These are phyloP conservation scores for Trichosporon ovoides DNA, from an alignment of 1,284 basidiomycete genomes.

Conservation along the genomic window DNA sequence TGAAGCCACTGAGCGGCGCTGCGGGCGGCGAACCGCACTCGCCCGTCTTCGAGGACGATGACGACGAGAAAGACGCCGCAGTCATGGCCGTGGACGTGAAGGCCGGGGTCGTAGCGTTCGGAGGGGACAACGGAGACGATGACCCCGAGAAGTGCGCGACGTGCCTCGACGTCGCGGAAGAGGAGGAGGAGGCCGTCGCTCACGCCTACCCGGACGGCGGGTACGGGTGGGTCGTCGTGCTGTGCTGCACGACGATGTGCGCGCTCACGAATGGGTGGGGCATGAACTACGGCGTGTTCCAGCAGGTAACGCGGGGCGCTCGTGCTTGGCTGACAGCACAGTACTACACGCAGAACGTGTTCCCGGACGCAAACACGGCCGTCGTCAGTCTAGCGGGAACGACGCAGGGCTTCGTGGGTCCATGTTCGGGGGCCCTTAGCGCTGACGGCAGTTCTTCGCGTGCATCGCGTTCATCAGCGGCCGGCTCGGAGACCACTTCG, in stretches of 20 bases:
- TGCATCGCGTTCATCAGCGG: constrained; percentile 12
- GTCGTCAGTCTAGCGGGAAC: constrained; percentile 21
- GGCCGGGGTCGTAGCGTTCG: background rate
- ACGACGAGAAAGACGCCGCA: background rate
- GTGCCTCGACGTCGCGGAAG: background rate
- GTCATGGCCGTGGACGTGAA: background rate
- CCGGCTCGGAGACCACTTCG: constrained; percentile 17
- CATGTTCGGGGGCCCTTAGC: no score
- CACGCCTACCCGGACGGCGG: constrained; percentile 46
- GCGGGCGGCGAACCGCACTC: background rate
- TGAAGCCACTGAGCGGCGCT: background rate
- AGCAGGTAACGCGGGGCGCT: constrained; percentile 19
- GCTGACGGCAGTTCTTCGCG: constrained; percentile 2
- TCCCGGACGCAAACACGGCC: constrained; percentile 17
- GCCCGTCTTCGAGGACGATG: constrained; percentile 5
- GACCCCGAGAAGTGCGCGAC: background rate
- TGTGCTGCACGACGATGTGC: constrained; percentile 29
- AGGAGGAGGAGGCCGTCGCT: background rate
- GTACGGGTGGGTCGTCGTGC: constrained; percentile 40
- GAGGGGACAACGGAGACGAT: background rate
- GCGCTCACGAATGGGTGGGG: constrained; percentile 30
- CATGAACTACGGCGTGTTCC: constrained; percentile 36
- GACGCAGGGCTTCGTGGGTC: constrained; percentile 11
- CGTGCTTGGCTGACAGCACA: constrained; percentile 15
- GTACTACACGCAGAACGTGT: constrained; percentile 28